Evolutionary conservation across 2,329 filamentous ascomycete species (phyloP), one percentile per base, ranked within the genome.

Genomic region (Calcarisporium arbuscula): DNA sequence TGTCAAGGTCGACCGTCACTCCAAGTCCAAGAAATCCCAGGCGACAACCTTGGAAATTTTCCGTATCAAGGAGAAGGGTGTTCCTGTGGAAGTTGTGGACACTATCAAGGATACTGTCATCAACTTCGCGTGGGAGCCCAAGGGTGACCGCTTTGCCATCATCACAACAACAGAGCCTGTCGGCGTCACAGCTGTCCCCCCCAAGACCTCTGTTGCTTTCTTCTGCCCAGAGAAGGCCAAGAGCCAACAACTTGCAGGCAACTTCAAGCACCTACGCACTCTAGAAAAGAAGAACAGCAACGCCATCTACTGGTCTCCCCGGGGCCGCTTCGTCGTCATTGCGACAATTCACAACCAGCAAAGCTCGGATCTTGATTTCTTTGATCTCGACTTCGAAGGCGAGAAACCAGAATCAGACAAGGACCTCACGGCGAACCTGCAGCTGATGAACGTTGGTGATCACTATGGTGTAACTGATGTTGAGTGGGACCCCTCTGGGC

Each of bases 211-310:
- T 0, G 90, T 96, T 15, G 77, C 86, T 21, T 98, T 98, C 76
- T 98, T 95, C 72, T 90, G 86, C 50, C 89, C 92, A 1, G 92
- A 98, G 62, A 96, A 95, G 72, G 68, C 77, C 53, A 98, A 96
- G 76, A 86, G 74, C 19, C 58, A 76, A 34, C 58, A 76, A 34
- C 72, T 75, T 17, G 72, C 85, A 21, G 92, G 92, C 45, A 95
- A 94, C 72, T 98, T 96, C 76, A 94, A 90, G 71, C 86, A 94
- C 58, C 81, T 96, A 48, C 81, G 88, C 44, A 96, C 89, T 8
- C 72, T 95, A 36, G 92, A 98, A 53, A 96, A 96, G 80, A 96
- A 96, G 80, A 96, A 94, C 67, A 95, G 85, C 76, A 98, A 98
- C 57, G 89, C 86, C 46, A 98, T 98, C 56, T 96, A 96, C 78